These are phyloP conservation scores for Pseudocercospora fuligena DNA, from an alignment of 2,329 filamentous ascomycete genomes.

Conservation along the genomic window DNA sequence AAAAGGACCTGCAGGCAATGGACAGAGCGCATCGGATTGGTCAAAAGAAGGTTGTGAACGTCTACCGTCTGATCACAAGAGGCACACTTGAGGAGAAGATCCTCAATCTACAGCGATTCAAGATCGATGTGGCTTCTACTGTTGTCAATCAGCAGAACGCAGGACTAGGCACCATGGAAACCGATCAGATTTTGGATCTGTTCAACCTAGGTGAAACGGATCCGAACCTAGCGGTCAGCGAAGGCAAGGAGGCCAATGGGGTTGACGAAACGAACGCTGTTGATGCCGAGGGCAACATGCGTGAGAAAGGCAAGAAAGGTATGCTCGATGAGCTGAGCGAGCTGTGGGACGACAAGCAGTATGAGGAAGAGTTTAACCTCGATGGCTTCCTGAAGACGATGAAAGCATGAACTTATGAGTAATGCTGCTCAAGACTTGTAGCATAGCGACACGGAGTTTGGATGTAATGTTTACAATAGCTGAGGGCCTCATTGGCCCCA, in stretches of 20 bases:
- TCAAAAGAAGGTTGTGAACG: constrained; percentile 99
- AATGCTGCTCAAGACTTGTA: constrained; percentile 6
- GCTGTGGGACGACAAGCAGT: constrained; percentile 96
- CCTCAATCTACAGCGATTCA: constrained; percentile 93
- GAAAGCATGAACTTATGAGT: constrained; percentile 56
- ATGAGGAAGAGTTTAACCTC: constrained; percentile 96
- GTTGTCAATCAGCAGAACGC: constrained; percentile 99
- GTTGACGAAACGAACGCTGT: constrained; percentile 77
- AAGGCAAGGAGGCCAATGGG: constrained; percentile 54
- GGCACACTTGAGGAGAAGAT: constrained; percentile 99
- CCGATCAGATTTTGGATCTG: constrained; percentile 94
- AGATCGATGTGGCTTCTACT: constrained; percentile 96
- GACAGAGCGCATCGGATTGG: constrained; percentile 97
- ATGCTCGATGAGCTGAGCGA: constrained; percentile 95
- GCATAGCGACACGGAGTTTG: constrained; percentile 5
- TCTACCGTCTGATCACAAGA: constrained; percentile 93
- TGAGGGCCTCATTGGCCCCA: not conserved
- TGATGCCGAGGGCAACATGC: constrained; percentile 82
- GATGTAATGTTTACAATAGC: not conserved
- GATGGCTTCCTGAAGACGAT: constrained; percentile 95
- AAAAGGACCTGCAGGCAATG: constrained; percentile 98
- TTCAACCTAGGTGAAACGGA: constrained; percentile 86
- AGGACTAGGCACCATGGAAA: constrained; percentile 93
- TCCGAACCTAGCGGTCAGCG: constrained; percentile 39
- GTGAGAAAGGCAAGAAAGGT: constrained; percentile 94